Evolutionary conservation across 1,139 yeast species (phyloP), one percentile per base, ranked within the genome.

Genomic region (Entelexis paramagnoliae): DNA sequence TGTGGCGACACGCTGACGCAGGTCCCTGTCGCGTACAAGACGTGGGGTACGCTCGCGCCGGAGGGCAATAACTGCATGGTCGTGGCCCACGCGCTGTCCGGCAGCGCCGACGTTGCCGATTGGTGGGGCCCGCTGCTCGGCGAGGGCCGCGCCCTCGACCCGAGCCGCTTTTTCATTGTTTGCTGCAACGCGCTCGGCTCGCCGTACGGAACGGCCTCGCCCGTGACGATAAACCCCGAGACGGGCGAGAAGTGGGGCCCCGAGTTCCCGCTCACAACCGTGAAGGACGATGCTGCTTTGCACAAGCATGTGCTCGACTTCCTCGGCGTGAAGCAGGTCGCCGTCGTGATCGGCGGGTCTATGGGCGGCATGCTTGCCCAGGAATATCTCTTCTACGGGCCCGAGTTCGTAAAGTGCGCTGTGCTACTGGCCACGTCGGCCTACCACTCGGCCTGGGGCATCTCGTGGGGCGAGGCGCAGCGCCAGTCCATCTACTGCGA

Each of bases 311-410:
- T 91, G 6, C 71, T 91, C 51, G 87, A 86, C 28, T 75, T 74
- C 19, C 69, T 91, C 49, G 87, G 84, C 0, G 86, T 91, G 28
- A 75, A 74, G 52, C 77, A 79, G 52, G 71, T 91, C 39, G 96
- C 97, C 1, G 78, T 83, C 48, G 94, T 85, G 4, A 78, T 91
- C 53, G 98, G 98, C 30, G 98, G 98, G 0, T 89, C 97, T 29
- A 91, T 91, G 98, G 98, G 98, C 36, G 98, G 98, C n/a, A 91
- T 91, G 98, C 70, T 88, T 50, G 89, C 91, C 0, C 70, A 91
- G 59, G 98, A 91, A 66, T 91, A 89, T 53, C 80, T 83, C 2
- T 83, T 79, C 63, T 83, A 78, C 59, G 83, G 86, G n/a, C 69
- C 75, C 2, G 76, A 73, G 3, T 91, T 79, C 63, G 95, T 91